Conservation (phyloP, 129 eudicot genomes). For the Escallonia rubra region DNA sequence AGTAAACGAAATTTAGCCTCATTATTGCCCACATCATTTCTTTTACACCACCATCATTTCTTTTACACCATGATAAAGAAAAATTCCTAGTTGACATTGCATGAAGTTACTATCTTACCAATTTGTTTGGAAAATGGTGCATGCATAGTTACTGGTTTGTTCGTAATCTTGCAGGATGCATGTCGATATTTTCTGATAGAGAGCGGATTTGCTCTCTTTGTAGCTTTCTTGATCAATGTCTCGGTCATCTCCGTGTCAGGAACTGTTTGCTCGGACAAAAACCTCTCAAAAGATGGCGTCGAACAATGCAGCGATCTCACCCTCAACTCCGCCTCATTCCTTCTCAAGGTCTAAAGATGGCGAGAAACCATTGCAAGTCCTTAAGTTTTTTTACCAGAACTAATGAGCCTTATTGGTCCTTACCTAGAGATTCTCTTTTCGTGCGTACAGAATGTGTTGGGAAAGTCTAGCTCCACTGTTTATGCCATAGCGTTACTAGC, state of each 20-base stretch:
- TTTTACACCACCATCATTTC: not conserved
- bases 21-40: not conserved
- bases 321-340: slow-evolving; percentile 79
- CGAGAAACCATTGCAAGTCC: too few species aligned
- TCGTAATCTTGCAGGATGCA: slow-evolving; percentile 58
- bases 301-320: slow-evolving; percentile 58
- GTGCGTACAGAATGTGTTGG: slow-evolving; percentile 70
- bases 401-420: too few species aligned
- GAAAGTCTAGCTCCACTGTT: slow-evolving; percentile 70
- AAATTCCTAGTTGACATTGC: not conserved
- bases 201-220: slow-evolving; percentile 81
- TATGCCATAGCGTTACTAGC: slow-evolving; percentile 82
- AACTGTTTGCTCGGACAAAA: slow-evolving; percentile 58
- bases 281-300: slow-evolving; percentile 26
- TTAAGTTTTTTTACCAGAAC: not conserved
- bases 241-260: slow-evolving; percentile 77
- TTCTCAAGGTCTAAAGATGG: slow-evolving; percentile 45
- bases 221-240: slow-evolving; percentile 77
- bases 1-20: too few species aligned
- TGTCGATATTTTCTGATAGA: slow-evolving; percentile 77
- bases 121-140: not conserved
- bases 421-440: not conserved
- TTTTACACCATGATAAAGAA: not conserved
- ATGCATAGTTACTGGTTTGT: not conserved
- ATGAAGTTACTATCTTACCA: not conserved